A percentile compares a stretch with the other conserved stretches of the same genome.
These are phyloP conservation scores for Erysimum cheiri DNA, from an alignment of 441 rosid genomes.

Conservation along the genomic window DNA sequence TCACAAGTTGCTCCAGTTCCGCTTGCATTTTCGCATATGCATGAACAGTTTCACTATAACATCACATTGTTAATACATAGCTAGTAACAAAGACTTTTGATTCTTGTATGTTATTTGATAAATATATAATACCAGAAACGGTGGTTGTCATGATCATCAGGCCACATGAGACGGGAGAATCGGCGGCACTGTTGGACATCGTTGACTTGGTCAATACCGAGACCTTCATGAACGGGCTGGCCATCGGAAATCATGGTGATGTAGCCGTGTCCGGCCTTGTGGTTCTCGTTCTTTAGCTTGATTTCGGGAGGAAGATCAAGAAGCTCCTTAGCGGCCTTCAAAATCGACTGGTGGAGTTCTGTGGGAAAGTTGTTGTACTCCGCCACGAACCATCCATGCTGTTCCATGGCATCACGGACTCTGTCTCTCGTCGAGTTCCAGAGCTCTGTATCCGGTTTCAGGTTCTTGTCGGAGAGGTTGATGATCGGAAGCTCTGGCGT, in stretches of 20 bases:
- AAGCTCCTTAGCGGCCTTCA: conserved; percentile 49
- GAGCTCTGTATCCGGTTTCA: conserved; percentile 51
- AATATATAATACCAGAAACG: conserved; percentile 57
- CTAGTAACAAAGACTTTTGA: neutral
- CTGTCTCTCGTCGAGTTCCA: conserved; percentile 56
- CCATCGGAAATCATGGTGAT: conserved; percentile 50
- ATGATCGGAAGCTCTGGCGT: conserved; percentile 48
- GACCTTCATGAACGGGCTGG: conserved; percentile 64
- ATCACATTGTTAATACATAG: neutral
- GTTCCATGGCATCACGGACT: conserved; percentile 57
- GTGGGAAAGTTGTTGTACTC: conserved; percentile 46
- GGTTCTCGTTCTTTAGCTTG: conserved; percentile 59
- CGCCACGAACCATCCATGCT: conserved; percentile 59
- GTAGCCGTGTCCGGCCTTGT: conserved; percentile 66
- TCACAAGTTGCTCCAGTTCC: conserved; percentile 54
- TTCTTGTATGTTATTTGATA: neutral
- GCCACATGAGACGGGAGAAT: conserved; percentile 75
- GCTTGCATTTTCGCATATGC: conserved; percentile 49
- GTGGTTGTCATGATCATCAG: conserved; percentile 53
- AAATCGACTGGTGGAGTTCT: conserved; percentile 46
- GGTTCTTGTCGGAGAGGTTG: conserved; percentile 49
- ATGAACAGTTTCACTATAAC: conserved; percentile 54
- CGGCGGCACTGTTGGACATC: conserved; percentile 49
- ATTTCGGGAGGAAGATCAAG: conserved; percentile 64
- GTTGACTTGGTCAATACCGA: conserved; percentile 61